These are phyloP conservation scores for Austroboletus niveus DNA, from an alignment of 1,284 basidiomycete species.

Conservation along the genomic window DNA sequence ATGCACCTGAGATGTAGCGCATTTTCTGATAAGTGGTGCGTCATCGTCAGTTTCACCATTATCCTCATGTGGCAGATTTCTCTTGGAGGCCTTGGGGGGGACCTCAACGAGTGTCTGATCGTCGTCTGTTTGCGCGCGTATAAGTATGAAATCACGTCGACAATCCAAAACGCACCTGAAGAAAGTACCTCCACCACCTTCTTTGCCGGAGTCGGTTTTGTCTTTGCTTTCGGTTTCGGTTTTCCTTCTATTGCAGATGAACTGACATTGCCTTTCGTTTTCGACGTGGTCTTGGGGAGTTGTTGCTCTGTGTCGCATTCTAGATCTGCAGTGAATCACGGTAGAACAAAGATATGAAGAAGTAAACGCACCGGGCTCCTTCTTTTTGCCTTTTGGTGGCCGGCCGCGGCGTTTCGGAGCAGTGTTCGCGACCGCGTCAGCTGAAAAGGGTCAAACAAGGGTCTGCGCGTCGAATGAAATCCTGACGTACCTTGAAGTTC, in stretches of 20 bases:
- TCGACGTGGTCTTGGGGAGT: constrained; percentile 6
- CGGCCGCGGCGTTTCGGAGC: constrained; percentile 18
- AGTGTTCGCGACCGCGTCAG: neutral
- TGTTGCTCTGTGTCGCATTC: constrained; percentile 5
- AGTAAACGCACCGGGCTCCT: constrained; percentile 3
- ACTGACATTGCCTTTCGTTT: constrained; percentile 7
- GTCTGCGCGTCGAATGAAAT: neutral
- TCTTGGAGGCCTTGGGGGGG: constrained; percentile 9
- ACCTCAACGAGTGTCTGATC: constrained; percentile 26
- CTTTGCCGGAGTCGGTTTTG: constrained; percentile 8
- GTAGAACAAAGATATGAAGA: neutral
- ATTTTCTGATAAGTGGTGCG: constrained; percentile 1
- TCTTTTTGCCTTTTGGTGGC: constrained; percentile 11
- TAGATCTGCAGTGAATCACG: neutral
- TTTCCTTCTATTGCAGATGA: constrained; percentile 4
- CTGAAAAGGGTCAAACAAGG: neutral
- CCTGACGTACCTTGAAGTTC: constrained; percentile 6
- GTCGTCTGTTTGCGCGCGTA: constrained; percentile 21
- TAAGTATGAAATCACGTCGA: neutral
- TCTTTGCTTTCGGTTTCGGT: constrained; percentile 4
- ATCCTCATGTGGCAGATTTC: neutral
- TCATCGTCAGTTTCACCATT: constrained; percentile 5
- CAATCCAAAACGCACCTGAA: constrained; percentile 14
- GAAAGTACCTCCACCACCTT: constrained; percentile 5
- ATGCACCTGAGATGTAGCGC: neutral